phyloP scores from a whole-genome alignment of 2,329 filamentous ascomycete species.

The Grosmannia serpens region DNA sequence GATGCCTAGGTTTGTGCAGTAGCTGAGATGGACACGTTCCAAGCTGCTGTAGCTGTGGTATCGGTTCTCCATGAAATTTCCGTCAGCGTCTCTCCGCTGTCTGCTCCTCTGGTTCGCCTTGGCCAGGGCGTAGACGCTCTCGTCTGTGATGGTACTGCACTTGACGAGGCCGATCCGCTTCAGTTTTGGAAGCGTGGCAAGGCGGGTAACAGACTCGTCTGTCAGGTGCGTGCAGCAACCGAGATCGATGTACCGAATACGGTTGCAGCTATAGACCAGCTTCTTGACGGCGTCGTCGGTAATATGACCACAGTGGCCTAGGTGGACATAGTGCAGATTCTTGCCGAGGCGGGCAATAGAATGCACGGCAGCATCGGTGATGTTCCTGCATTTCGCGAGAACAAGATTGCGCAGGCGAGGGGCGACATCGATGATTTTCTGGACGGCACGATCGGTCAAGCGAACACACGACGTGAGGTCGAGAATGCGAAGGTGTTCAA shows the following conservation, averaged over 20 bases:
- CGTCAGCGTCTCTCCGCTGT: slow-evolving; percentile 35
- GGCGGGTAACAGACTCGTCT: slow-evolving; percentile 70
- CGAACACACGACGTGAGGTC: slow-evolving; percentile 83
- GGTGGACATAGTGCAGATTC: slow-evolving; percentile 91
- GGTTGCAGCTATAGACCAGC: slow-evolving; percentile 75
- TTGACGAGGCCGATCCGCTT: slow-evolving; percentile 94
- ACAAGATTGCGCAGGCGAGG: slow-evolving; percentile 87
- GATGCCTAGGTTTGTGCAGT: slow-evolving; percentile 77
- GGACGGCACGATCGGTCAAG: slow-evolving; percentile 75
- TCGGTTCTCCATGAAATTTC: slow-evolving; percentile 36
- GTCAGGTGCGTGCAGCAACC: slow-evolving; percentile 90
- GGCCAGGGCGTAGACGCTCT: slow-evolving; percentile 75
- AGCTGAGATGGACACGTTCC: slow-evolving; percentile 91
- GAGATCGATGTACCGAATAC: slow-evolving; percentile 93
- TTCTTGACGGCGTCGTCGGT: slow-evolving; percentile 81
- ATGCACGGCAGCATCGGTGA: slow-evolving; percentile 79
- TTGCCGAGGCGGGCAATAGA: slow-evolving; percentile 85
- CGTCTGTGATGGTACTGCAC: slow-evolving; percentile 80
- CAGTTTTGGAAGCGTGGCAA: slow-evolving; percentile 82
- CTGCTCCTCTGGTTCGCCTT: slow-evolving; percentile 49
- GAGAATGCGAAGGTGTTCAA: slow-evolving; percentile 83
- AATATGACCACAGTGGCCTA: slow-evolving; percentile 86
- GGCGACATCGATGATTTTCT: slow-evolving; percentile 75
- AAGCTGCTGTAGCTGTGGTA: slow-evolving; percentile 53
- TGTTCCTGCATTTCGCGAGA: slow-evolving; percentile 83